Evolutionary conservation across 352 stramenopile species (phyloP).

Genomic region (Pythium phragmitis): DNA sequence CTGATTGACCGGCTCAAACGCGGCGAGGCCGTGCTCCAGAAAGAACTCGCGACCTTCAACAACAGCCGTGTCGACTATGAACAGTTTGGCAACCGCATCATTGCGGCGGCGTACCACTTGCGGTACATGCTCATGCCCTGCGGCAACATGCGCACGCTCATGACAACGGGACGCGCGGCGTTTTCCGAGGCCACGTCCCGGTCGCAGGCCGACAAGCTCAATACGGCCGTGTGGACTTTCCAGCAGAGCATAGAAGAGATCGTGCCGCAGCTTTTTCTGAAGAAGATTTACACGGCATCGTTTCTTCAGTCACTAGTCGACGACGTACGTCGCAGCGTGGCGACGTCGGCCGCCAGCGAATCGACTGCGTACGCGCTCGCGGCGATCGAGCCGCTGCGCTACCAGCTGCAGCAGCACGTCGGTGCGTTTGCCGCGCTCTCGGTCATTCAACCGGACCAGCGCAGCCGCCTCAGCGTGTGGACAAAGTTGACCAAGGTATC

Average conservation of each 20-base stretch:
- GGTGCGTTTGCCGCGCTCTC: conserved; percentile 1
- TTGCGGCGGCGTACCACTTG: conserved; percentile 11
- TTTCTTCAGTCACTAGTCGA: background rate
- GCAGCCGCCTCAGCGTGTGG: background rate
- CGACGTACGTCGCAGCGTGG: background rate
- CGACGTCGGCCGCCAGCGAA: background rate
- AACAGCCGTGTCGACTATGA: conserved; percentile 18
- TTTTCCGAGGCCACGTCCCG: conserved; percentile 1
- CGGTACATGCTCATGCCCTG: conserved; percentile 15
- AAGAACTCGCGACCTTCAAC: conserved; percentile 12
- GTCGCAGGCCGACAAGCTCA: conserved; percentile 3
- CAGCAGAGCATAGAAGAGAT: conserved; percentile 12
- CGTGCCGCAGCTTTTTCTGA: conserved; percentile 10
- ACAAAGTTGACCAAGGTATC: background rate
- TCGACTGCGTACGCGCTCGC: background rate
- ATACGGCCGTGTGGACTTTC: conserved; percentile 8
- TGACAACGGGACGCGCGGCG: background rate
- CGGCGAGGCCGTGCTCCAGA: conserved; percentile 5
- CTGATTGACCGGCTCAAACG: conserved; percentile 9
- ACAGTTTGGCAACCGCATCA: conserved; percentile 10
- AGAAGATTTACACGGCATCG: conserved; percentile 10
- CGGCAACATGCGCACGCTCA: conserved; percentile 13
- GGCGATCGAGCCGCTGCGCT: conserved; percentile 9
- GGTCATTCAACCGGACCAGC: background rate
- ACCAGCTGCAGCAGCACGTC: conserved; percentile 7